Evolutionary conservation across 2,329 filamentous ascomycete genomes (phyloP), one percentile per base, ranked within the genome.

Genomic region (Calonectria multiphialidica): DNA sequence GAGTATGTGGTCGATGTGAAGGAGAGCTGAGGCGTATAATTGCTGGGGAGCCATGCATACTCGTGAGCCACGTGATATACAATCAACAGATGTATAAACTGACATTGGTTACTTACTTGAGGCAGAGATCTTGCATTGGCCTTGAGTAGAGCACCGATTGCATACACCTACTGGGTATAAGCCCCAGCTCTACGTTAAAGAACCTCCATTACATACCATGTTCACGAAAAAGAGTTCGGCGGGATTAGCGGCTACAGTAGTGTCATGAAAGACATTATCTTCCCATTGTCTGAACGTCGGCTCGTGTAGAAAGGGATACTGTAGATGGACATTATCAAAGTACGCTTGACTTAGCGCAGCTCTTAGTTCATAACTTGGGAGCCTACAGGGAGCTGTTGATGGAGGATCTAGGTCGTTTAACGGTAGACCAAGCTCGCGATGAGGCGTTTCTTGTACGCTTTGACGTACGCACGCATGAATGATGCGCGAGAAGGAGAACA

Each of bases 401-500:
- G 47, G 23, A 37, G 23, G 4, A 21, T 55, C n/a, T n/a, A n/a
- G n/a, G n/a, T n/a, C n/a, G n/a, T 8, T 59, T 33, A 7, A 5
- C 15, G 30, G 30, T 3, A 30, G 23, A 37, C 7, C 8, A 2
- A 35, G 16, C 12, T 42, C 42, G 0, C 9, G 53, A 3, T 6
- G 16, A 30, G 69, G 35, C 9, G 35, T 30, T 13, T 25, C 28
- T 9, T 59, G 59, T 2, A 42, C 28, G 3, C 18, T 5, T 8
- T 55, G 50, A 10, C 49, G 25, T 6, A 71, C 21, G 12, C 53
- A 73, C 1, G 62, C 25, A 47, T 72, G 47, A 7, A 81, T 74
- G 18, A 81, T 40, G 18, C 74, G 74, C 12, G 79, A 77, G 33
- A 81, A 81, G 3, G 80, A 75, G 66, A 81, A 80, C 12, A 74